Base-by-base conservation (phyloP, 163 green algal genomes). In the Chlamydomonas reinhardtii region DNA sequence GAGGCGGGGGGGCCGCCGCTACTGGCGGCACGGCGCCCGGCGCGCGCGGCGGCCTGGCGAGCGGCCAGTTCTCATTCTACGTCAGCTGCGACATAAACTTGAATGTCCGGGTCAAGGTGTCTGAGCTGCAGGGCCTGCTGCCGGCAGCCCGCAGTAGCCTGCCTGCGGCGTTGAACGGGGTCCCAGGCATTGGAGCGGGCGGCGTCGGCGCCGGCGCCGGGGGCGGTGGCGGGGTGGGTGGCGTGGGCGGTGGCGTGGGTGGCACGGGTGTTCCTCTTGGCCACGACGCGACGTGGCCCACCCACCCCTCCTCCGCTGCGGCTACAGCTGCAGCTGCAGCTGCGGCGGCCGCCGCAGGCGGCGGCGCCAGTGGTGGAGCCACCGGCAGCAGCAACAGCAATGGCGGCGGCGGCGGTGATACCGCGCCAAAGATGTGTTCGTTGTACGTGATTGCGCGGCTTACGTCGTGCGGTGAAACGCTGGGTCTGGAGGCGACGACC, bases 21-120 rank as follows among this genome's bases (percentile, higher is more conserved):
- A 34, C 62, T 0, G 62, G 24, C 24, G 62, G 25, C 62, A 29
- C 29, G 4, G 25, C 62, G 4, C 4, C 62, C 8, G 62, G 62
- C 62, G 24, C 24, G 4, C 52, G 32, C 52, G 2, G 52, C 31
- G 35, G 4, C 52, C 52, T 54, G 52, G 19, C 66, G 8, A 24
- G 52, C 15, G 68, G 79, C 52, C 70, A 79, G 69, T 80, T 93
- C 61, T 80, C 74, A 43, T 96, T 96, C 74, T 91, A 94, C 76
- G 89, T 95, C 4, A 93, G 84, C 73, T 94, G 90, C 59, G 93
- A 96, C 80, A 88, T 96, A 56, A 93, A 96, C 89, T 80, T 96
- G 29, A 90, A 86, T 86, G 90, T 94, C 43, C 89, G 87, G 25
- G 73, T 93, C 8, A 86, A 76, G 29, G 76, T 94, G 0, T 91